A percentile compares a stretch with the other conserved stretches of the same genome.
phyloP scores from a whole-genome alignment of 345 rosid species.

The Lagerstroemia speciosa region DNA sequence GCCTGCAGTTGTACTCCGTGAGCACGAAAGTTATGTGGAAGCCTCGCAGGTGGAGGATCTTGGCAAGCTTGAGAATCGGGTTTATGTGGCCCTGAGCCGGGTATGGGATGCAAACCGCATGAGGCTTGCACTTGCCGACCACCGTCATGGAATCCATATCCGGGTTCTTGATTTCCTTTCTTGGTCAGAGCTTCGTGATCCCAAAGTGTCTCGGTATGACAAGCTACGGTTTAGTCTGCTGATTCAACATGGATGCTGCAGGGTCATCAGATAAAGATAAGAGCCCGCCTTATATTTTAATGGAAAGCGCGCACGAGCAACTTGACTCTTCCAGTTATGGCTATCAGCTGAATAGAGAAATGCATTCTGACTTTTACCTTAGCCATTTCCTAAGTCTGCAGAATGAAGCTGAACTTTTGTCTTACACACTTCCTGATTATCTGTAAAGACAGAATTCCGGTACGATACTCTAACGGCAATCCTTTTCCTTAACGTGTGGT shows the following conservation, averaged over 20 bases:
- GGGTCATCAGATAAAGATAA: too few species aligned
- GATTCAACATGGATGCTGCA: too few species aligned
- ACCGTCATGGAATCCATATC: not conserved
- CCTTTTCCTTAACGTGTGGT: too few species aligned
- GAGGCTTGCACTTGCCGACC: not conserved
- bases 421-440: not conserved
- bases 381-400: too few species aligned
- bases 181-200: not conserved
- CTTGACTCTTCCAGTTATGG: not conserved
- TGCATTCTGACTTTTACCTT: too few species aligned
- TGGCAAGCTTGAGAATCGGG: constrained; percentile 5
- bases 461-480: too few species aligned
- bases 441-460: too few species aligned
- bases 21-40: constrained; percentile 8
- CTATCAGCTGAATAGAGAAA: too few species aligned
- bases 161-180: not conserved
- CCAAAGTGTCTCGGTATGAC: too few species aligned
- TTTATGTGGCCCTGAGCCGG: constrained; percentile 10
- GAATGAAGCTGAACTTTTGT: too few species aligned
- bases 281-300: too few species aligned
- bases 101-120: constrained; percentile 4
- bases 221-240: too few species aligned
- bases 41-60: constrained; percentile 2
- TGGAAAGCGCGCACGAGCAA: not conserved
- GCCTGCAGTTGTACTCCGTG: not conserved